Conservation (phyloP, 352 stramenopile species). For the Phytophthora cryptogea region DNA sequence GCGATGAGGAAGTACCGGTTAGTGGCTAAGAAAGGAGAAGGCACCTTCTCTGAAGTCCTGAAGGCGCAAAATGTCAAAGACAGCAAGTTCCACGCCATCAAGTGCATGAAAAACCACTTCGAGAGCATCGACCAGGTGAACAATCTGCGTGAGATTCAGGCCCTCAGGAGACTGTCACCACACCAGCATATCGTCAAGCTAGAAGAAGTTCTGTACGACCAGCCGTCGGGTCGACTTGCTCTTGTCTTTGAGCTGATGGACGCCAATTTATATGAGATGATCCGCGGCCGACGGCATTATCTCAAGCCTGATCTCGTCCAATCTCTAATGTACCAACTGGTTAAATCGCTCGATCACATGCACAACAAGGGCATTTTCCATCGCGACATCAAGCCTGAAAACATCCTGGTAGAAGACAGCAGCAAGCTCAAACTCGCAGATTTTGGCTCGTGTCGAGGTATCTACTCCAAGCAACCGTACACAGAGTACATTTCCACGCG, state of each 20-base stretch:
- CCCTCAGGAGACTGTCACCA: conserved; percentile 91
- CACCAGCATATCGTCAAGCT: conserved; percentile 96
- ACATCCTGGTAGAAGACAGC: conserved; percentile 92
- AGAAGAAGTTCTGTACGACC: conserved; percentile 95
- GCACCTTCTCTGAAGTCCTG: conserved; percentile 95
- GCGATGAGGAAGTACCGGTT: conserved; percentile 93
- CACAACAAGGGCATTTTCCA: conserved; percentile 98
- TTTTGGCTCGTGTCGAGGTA: conserved; percentile 95
- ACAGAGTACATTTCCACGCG: conserved; percentile 97
- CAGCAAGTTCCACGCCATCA: conserved; percentile 96
- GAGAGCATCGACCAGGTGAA: conserved; percentile 97
- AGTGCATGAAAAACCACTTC: conserved; percentile 98
- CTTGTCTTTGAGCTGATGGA: conserved; percentile 98
- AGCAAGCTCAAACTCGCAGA: conserved; percentile 93
- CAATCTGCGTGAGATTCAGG: conserved; percentile 96
- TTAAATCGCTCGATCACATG: conserved; percentile 97
- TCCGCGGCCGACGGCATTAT: conserved; percentile 88
- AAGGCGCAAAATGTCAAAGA: conserved; percentile 94
- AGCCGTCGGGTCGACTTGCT: conserved; percentile 90
- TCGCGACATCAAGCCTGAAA: conserved; percentile 96
- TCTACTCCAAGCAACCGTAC: conserved; percentile 96
- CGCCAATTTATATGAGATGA: conserved; percentile 97
- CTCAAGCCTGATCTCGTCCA: conserved; percentile 85
- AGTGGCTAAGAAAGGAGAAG: conserved; percentile 95
- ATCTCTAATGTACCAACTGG: conserved; percentile 92